Conservation (phyloP, 345 rosid species). For the Hypericum perforatum region DNA sequence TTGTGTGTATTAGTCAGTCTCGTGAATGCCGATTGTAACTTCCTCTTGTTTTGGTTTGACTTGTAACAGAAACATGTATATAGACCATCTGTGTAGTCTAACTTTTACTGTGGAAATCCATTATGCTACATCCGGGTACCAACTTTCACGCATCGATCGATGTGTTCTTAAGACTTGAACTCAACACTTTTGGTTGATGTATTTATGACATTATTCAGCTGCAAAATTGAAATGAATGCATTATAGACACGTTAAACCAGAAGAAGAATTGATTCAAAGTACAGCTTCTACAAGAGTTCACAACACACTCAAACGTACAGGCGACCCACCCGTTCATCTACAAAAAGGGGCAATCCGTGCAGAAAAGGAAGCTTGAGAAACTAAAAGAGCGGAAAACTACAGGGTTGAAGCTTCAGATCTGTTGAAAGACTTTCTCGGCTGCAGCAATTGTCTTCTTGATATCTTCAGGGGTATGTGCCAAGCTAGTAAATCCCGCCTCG, state of each 20-base stretch:
- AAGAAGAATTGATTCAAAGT: conserved; percentile 10
- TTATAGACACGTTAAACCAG: not conserved
- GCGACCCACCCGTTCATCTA: conserved; percentile 3
- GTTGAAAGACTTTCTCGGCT: conserved; percentile 60
- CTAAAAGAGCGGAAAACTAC: too few relatives aligned
- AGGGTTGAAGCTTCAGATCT: too few relatives aligned
- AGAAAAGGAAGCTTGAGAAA: not conserved
- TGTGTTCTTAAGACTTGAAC: too few relatives aligned
- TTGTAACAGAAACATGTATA: conserved; percentile 23
- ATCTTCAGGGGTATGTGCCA: conserved; percentile 75
- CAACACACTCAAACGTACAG: not conserved
- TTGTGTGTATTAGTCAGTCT: conserved; percentile 16
- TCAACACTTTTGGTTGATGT: too few relatives aligned
- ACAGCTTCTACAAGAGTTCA: not conserved
- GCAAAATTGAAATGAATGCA: too few relatives aligned
- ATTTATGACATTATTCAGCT: too few relatives aligned
- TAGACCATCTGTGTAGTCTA: conserved; percentile 27
- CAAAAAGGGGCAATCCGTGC: conserved; percentile 11
- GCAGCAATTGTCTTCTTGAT: conserved; percentile 65
- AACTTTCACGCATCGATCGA: not conserved
- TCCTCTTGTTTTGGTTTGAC: conserved; percentile 5
- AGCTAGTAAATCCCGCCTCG: conserved; percentile 94
- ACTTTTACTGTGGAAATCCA: conserved; percentile 17
- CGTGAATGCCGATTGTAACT: conserved; percentile 7
- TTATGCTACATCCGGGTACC: conserved; percentile 11